phyloP scores from a whole-genome alignment of 768 basidiomycete species.

The Crassisporium funariophilum region DNA sequence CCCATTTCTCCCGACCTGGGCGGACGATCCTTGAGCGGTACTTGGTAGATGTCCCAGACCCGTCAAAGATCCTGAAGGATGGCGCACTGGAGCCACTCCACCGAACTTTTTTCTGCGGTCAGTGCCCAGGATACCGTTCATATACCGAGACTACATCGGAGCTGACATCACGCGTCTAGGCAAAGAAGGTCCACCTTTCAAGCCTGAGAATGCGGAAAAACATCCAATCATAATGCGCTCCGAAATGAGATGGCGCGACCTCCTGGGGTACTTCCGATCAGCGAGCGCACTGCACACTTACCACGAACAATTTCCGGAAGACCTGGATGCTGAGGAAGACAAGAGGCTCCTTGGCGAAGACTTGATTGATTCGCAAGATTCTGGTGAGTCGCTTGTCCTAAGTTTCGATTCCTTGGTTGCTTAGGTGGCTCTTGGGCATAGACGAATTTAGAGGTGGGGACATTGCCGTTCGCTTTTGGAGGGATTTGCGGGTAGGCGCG shows the following conservation, averaged over 20 bases:
- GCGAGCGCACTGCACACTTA: constrained; percentile 72
- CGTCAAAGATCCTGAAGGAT: constrained; percentile 31
- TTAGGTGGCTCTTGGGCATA: constrained; percentile 2
- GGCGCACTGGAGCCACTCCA: constrained; percentile 44
- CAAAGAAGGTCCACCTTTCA: constrained; percentile 40
- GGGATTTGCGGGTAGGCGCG: constrained; percentile 45
- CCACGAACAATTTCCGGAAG: constrained; percentile 62
- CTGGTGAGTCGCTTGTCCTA: constrained; percentile 7
- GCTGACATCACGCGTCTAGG: constrained; percentile 25
- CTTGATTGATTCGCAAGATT: constrained; percentile 11
- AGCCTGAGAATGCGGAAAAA: constrained; percentile 24
- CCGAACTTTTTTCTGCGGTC: constrained; percentile 63
- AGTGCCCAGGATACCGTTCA: constrained; percentile 10
- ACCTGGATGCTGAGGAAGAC: constrained; percentile 39
- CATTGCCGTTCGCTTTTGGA: constrained; percentile 67
- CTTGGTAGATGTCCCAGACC: constrained; percentile 68
- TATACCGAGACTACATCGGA: background rate
- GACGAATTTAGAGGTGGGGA: constrained; percentile 51
- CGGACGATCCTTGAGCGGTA: constrained; percentile 73
- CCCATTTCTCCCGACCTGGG: constrained; percentile 82
- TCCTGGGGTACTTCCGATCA: constrained; percentile 70
- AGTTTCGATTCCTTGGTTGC: background rate
- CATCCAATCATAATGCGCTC: constrained; percentile 58
- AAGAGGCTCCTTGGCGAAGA: constrained; percentile 38
- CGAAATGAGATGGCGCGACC: constrained; percentile 62